Conservation (phyloP, 345 rosid species). For the Pelargonium nanum region DNA sequence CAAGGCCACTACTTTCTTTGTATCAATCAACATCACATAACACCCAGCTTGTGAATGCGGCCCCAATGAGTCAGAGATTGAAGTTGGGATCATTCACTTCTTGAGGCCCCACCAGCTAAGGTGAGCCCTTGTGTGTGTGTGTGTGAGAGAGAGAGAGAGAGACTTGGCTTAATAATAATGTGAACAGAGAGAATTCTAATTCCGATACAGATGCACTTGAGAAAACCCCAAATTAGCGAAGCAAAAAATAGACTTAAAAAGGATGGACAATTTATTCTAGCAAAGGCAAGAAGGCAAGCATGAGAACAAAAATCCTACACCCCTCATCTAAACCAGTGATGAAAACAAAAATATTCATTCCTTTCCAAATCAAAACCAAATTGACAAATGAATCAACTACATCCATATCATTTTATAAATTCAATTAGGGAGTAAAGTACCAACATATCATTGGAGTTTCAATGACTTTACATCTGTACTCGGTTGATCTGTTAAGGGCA, state of each 20-base stretch:
- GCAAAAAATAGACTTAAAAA: background rate
- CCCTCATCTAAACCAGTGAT: background rate
- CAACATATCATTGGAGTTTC: conserved; percentile 12
- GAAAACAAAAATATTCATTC: background rate
- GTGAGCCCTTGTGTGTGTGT: background rate
- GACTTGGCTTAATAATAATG: background rate
- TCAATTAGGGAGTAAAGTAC: background rate
- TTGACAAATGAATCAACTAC: background rate
- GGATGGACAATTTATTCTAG: background rate
- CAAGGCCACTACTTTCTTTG: background rate
- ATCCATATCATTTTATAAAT: background rate
- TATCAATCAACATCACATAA: background rate
- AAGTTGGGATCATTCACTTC: background rate
- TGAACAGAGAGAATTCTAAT: background rate
- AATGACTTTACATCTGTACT: conserved; percentile 28
- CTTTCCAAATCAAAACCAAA: background rate
- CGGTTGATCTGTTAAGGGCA: conserved; percentile 11
- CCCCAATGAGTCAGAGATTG: background rate
- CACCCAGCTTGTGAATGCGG: background rate
- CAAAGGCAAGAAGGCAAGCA: background rate
- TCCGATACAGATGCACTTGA: background rate
- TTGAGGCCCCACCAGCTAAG: background rate
- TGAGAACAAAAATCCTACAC: background rate
- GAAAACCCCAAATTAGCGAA: background rate
- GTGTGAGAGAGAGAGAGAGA: too few relatives aligned